Base-by-base conservation (phyloP, 2,329 filamentous ascomycete species). In the Colletotrichum liaoningense region DNA sequence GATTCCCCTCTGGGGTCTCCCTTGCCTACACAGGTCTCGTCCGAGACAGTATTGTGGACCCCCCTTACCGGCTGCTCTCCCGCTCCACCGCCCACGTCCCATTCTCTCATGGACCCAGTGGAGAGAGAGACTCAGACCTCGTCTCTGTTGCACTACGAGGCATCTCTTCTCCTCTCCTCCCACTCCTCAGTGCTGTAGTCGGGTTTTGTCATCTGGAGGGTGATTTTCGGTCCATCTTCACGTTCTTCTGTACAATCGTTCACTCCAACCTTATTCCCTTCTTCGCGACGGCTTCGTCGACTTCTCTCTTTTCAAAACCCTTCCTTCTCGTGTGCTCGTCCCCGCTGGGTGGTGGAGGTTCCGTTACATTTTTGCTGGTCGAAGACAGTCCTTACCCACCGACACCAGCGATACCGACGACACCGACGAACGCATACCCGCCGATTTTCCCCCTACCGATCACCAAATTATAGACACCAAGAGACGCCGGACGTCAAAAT, bases 401-500 rank as follows among this genome's bases (percentile, higher is more conserved):
- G 66, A 69, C 67, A 63, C 59, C 57, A 63, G 66, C 60, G 38
- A 63, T 14, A 42, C 22, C 63, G 57, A 57, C 70, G 70, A 64
- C 42, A 42, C 22, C 66, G 57, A 57, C 70, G 70, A 64, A 55
- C 49, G 26, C 26, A 63, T 54, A 30, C 46, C 57, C 59, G 57
- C 38, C 38, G 38, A 42, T 19, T 8, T 16, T 55, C 19, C 9
- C 30, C 56, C 30, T 35, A 60, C 14, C 35, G 55, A 67, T 62
- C 24, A 56, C 8, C 22, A 54, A 42, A 16, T 5, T 49, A 16
- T 49, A 22, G 42, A 49, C 42, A 63, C 49, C 19, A 19, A 42
- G 35, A 74, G 83, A 84, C 83, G 83, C 83, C 79, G 83, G 83
- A 73, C 83, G 83, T 84, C 83, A 72, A 49, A 49, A 49, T 49